Conservation (phyloP, 139 green algal genomes). For the Coelastrella sp. region DNA sequence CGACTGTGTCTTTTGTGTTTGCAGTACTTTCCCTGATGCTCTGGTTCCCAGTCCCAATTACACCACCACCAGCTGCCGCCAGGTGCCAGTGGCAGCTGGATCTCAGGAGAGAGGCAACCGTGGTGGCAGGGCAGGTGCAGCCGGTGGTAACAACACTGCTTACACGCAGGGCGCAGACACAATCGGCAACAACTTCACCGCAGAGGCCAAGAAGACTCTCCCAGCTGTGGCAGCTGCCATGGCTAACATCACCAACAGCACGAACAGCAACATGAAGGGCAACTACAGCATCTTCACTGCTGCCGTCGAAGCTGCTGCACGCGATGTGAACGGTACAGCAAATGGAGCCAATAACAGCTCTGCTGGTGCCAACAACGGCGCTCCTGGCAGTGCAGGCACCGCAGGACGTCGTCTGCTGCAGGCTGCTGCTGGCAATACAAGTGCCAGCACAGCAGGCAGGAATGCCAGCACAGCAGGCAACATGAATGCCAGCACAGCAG, state of each 20-base stretch:
- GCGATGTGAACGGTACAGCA: not conserved
- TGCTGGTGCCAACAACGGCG: not conserved
- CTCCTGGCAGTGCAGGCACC: not conserved
- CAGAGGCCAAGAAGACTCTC: not conserved
- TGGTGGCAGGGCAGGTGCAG: too few species aligned
- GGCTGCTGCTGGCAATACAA: not conserved
- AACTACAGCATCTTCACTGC: constrained; percentile 26
- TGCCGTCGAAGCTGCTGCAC: not conserved
- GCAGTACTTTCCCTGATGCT: constrained; percentile 3
- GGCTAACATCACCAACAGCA: not conserved
- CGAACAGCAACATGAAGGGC: not conserved
- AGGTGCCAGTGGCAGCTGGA: not conserved
- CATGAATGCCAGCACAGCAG: not conserved
- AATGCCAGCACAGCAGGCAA: not conserved
- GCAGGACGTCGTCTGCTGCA: not conserved
- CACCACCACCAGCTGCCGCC: not conserved
- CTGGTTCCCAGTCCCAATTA: not conserved
- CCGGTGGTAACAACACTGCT: too few species aligned
- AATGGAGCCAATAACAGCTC: not conserved
- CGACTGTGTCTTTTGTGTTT: not conserved
- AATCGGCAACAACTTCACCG: constrained; percentile 11
- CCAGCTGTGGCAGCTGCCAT: not conserved
- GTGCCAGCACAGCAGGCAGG: not conserved
- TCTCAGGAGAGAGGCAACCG: not conserved
- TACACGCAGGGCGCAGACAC: not conserved